These are phyloP conservation scores for Acanthamoeba rhysodes DNA, from an alignment of 208 protist species.

Conservation along the genomic window DNA sequence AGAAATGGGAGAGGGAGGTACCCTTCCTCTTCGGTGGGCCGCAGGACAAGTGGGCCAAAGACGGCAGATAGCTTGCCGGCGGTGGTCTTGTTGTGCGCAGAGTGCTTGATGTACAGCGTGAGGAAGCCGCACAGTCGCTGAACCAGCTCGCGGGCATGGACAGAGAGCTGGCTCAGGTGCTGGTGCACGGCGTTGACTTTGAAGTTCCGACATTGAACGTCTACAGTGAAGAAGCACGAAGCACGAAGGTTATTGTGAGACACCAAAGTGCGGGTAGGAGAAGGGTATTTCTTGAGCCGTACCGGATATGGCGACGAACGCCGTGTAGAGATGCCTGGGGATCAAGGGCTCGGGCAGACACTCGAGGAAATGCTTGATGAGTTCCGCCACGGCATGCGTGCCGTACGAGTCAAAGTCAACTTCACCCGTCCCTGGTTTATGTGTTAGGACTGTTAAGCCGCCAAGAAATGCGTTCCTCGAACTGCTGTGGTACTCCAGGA, in stretches of 20 bases:
- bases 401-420: constrained; percentile 5
- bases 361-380: constrained; percentile 17
- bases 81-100: constrained; percentile 28
- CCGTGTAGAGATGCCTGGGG: not conserved
- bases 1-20: not conserved
- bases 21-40: constrained; percentile 2
- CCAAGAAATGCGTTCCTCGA: no score
- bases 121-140: constrained; percentile 4
- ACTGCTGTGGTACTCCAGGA: no score
- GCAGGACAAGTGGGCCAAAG: not conserved
- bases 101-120: constrained; percentile 23
- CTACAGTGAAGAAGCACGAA: not conserved
- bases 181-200: not conserved
- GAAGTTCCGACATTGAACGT: constrained; percentile 16
- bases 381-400: not conserved
- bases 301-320: not conserved
- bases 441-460: not conserved
- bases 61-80: not conserved
- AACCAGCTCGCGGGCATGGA: not conserved
- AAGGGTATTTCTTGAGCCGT: not conserved
- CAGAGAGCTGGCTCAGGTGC: constrained; percentile 18
- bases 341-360: constrained; percentile 10
- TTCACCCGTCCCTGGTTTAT: not conserved
- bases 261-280: not conserved
- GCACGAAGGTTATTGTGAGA: not conserved